Evolutionary conservation across 495 filamentous ascomycete species (phyloP).

Genomic region (Glonium stellatum): DNA sequence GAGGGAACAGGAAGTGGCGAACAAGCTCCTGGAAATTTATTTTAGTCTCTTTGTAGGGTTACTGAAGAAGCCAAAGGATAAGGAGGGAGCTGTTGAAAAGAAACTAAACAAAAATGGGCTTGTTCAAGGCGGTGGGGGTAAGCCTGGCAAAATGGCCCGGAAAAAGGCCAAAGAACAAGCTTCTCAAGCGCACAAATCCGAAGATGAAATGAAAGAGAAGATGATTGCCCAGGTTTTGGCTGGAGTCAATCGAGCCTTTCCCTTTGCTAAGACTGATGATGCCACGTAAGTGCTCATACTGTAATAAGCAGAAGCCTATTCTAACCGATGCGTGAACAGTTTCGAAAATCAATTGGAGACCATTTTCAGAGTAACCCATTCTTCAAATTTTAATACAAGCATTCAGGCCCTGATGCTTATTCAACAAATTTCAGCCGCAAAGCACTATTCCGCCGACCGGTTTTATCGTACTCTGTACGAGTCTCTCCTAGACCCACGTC

Average conservation of each 20-base stretch:
- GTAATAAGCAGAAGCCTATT: not conserved
- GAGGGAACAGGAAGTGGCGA: slow-evolving; percentile 75
- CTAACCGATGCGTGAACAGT: not conserved
- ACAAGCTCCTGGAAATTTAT: slow-evolving; percentile 78
- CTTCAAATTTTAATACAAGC: slow-evolving; percentile 96
- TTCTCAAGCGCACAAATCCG: slow-evolving; percentile 42
- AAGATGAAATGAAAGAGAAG: slow-evolving; percentile 75
- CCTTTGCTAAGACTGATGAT: slow-evolving; percentile 77
- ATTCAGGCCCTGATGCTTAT: slow-evolving; percentile 94
- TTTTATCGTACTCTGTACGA: slow-evolving; percentile 96
- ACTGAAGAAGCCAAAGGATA: slow-evolving; percentile 52
- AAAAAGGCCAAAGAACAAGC: slow-evolving; percentile 47
- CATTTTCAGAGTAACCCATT: slow-evolving; percentile 90
- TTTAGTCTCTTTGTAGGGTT: slow-evolving; percentile 75
- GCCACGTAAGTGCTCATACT: slow-evolving; percentile 46
- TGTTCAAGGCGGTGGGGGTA: slow-evolving; percentile 46
- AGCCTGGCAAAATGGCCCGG: slow-evolving; percentile 43
- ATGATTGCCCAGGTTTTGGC: slow-evolving; percentile 83
- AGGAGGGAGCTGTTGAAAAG: slow-evolving; percentile 14
- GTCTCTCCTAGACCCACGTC: slow-evolving; percentile 81
- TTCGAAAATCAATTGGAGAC: slow-evolving; percentile 87
- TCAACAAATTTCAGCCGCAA: slow-evolving; percentile 77
- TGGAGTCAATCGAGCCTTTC: slow-evolving; percentile 91
- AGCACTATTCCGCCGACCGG: slow-evolving; percentile 71
- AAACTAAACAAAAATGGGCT: slow-evolving; percentile 34